These are phyloP conservation scores for Camellia oleifera DNA, from an alignment of 179 eudicot species.

Conservation along the genomic window DNA sequence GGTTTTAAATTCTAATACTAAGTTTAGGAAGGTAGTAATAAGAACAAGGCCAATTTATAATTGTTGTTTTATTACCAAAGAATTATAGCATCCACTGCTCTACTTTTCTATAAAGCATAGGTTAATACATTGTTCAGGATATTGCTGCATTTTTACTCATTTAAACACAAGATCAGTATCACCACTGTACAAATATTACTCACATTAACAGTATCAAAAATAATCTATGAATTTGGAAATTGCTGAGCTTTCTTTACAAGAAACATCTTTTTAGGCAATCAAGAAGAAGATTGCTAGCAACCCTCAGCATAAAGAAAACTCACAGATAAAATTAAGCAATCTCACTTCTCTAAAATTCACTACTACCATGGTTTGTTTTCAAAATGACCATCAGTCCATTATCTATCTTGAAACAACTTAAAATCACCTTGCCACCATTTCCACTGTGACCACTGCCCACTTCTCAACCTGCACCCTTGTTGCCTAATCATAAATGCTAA, in stretches of 20 bases:
- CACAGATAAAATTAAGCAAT: background rate
- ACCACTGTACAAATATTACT: background rate
- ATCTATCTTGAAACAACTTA: background rate
- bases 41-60: background rate
- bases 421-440: background rate
- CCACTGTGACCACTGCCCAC: background rate
- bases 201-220: no score
- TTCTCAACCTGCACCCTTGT: background rate
- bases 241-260: no score
- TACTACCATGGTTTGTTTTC: no score
- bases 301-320: background rate
- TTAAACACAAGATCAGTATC: background rate
- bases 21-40: background rate
- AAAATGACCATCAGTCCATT: no score
- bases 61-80: background rate
- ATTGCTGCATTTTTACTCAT: background rate
- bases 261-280: no score
- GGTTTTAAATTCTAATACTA: background rate
- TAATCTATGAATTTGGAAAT: no score
- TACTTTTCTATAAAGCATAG: background rate
- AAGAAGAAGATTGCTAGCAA: background rate
- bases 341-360: background rate
- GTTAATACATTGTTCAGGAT: background rate
- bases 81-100: no score
- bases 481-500: no score